Evolutionary conservation across 192 early-diverging fungal species (phyloP).

Genomic region (Lunasporangiospora selenospora): DNA sequence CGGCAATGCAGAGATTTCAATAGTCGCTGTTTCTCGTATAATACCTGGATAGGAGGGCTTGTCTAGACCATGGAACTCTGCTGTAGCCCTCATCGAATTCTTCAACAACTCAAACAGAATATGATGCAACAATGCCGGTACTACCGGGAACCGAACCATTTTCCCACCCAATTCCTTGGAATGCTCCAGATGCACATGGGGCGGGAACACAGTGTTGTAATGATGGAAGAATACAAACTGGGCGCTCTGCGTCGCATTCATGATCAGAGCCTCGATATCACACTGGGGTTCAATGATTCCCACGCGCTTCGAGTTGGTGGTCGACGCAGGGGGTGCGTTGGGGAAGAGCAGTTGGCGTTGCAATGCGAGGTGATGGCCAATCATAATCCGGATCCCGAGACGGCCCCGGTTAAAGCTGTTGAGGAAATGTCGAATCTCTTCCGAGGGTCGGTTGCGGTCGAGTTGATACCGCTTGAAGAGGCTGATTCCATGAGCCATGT

Average conservation of each 20-base stretch:
- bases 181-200: constrained; percentile 37
- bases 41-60: constrained; percentile 35
- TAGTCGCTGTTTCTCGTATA: too few species aligned
- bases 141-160: constrained; percentile 42
- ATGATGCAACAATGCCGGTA: constrained; percentile 70
- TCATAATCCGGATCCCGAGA: constrained; percentile 42
- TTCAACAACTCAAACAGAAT: constrained; percentile 92
- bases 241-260: constrained; percentile 32
- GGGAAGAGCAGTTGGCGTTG: constrained; percentile 21
- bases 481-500: constrained; percentile 44
- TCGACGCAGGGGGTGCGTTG: constrained; percentile 3
- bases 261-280: constrained; percentile 39
- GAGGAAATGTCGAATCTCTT: constrained; percentile 37
- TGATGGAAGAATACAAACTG: constrained; percentile 49
- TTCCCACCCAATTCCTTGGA: constrained; percentile 37
- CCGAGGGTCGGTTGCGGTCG: constrained; percentile 16
- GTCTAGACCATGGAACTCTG: constrained; percentile 80
- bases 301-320: constrained; percentile 25
- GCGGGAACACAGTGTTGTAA: constrained; percentile 39
- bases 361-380: constrained; percentile 40
- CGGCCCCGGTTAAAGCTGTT: constrained; percentile 42
- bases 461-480: constrained; percentile 39
- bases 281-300: constrained; percentile 46
- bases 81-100: constrained; percentile 87
- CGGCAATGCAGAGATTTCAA: too few species aligned